Conservation (phyloP, 2,329 filamentous ascomycete species). For the Clarireedia paspali region DNA sequence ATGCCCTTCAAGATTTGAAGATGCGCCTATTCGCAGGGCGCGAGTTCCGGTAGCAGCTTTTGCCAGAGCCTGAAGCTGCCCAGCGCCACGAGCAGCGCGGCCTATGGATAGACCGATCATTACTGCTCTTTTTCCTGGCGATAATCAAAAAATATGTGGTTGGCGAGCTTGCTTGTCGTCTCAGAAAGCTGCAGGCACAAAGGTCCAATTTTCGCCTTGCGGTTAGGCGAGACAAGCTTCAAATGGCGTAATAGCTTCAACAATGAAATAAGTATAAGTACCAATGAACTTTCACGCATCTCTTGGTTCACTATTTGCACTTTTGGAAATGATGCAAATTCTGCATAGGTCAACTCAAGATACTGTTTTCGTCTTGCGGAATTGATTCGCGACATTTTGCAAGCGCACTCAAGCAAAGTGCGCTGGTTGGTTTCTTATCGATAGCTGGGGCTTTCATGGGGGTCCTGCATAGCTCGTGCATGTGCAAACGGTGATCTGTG, state of each 20-base stretch:
- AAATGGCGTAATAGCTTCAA: conserved; percentile 11
- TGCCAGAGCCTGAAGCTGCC: conserved; percentile 18
- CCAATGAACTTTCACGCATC: not conserved
- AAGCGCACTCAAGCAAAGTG: not conserved
- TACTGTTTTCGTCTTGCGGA: too few relatives aligned
- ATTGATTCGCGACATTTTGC: not conserved
- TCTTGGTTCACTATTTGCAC: not conserved
- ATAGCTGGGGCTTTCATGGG: conserved; percentile 8
- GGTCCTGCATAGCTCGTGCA: conserved; percentile 7
- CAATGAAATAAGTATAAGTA: not conserved
- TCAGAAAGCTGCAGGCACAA: conserved; percentile 1
- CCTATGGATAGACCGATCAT: conserved; percentile 27
- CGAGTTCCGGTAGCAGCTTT: conserved; percentile 35
- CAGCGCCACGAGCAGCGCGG: conserved; percentile 20
- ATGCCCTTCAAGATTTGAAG: conserved; percentile 49
- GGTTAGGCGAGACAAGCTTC: conserved; percentile 8
- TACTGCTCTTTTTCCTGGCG: conserved; percentile 14
- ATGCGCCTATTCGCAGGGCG: conserved; percentile 54
- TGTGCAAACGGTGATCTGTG: conserved; percentile 13
- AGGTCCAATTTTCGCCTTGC: conserved; percentile 9
- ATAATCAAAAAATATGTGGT: not conserved
- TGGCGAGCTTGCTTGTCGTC: conserved; percentile 4
- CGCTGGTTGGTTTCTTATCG: conserved; percentile 5
- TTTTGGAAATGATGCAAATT: not conserved
- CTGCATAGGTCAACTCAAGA: too few relatives aligned